Evolutionary conservation across 2,329 filamentous ascomycete genomes (phyloP).

Genomic region (Claviceps sp.): DNA sequence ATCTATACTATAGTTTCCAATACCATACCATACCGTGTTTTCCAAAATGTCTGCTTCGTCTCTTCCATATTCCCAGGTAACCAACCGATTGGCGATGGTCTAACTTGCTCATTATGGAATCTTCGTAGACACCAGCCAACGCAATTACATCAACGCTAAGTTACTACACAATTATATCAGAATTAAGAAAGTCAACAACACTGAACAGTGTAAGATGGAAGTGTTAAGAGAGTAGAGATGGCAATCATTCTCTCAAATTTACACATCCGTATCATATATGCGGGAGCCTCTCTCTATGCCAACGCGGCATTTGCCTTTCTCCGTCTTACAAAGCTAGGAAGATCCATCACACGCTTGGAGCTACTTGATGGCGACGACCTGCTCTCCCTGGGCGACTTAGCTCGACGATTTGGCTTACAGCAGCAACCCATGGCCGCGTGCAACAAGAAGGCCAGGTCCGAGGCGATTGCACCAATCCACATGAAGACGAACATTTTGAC

Average conservation of each 20-base stretch:
- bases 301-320: conserved; percentile 10
- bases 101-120: no score
- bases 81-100: no score
- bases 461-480: conserved; percentile 65
- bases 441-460: conserved; percentile 56
- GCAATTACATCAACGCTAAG: neutral
- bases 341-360: conserved; percentile 9
- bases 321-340: conserved; percentile 18
- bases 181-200: no score
- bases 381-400: conserved; percentile 1
- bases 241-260: neutral
- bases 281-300: neutral
- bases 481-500: conserved; percentile 71
- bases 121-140: no score
- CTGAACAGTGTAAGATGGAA: neutral
- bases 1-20: no score
- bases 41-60: no score
- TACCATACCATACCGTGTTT: no score
- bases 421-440: conserved; percentile 71
- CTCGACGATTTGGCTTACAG: conserved; percentile 28
- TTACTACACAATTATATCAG: neutral
- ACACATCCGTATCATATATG: no score
- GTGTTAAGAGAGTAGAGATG: neutral
- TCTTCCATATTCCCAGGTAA: no score
- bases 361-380: conserved; percentile 1